These are phyloP conservation scores for Aspergillus ochraceoroseus DNA, from an alignment of 2,329 filamentous ascomycete genomes.

Conservation along the genomic window DNA sequence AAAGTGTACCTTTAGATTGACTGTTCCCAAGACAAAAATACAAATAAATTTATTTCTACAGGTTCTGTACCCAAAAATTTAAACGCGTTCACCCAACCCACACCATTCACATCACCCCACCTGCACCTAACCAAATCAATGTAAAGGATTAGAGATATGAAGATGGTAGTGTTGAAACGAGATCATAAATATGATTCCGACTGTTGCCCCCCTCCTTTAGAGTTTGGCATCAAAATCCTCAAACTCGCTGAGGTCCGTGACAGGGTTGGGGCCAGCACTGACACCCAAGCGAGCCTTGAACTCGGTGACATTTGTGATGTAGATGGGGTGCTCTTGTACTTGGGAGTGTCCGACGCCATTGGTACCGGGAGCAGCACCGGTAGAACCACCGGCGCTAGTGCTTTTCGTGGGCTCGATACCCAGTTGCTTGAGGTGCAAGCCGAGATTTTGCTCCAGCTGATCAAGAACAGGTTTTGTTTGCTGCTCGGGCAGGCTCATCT, in stretches of 20 bases:
- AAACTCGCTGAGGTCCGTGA: constrained; percentile 74
- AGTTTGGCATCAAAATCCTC: constrained; percentile 82
- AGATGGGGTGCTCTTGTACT: constrained; percentile 44
- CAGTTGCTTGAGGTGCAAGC: constrained; percentile 41
- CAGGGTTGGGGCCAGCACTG: constrained; percentile 66
- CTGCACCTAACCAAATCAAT: constrained; percentile 6
- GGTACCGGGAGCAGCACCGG: constrained; percentile 26
- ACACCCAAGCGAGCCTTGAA: constrained; percentile 74
- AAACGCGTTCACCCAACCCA: neutral
- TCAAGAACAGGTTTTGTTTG: constrained; percentile 48
- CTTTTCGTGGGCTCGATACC: constrained; percentile 40
- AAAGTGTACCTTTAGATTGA: no score
- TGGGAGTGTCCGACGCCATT: constrained; percentile 25
- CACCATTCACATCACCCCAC: neutral
- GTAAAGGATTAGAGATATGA: neutral
- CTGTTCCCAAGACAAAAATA: no score
- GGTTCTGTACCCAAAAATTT: neutral
- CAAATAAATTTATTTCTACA: constrained; percentile 9
- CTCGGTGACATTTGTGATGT: constrained; percentile 71
- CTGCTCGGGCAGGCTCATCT: constrained; percentile 48
- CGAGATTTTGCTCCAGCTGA: constrained; percentile 49
- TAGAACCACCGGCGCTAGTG: constrained; percentile 29
- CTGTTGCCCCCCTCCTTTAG: constrained; percentile 38
- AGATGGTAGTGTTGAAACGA: constrained; percentile 1
- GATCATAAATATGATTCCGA: no score